phyloP scores from a whole-genome alignment of 495 filamentous ascomycete species.

The Aspergillus sclerotioniger region DNA sequence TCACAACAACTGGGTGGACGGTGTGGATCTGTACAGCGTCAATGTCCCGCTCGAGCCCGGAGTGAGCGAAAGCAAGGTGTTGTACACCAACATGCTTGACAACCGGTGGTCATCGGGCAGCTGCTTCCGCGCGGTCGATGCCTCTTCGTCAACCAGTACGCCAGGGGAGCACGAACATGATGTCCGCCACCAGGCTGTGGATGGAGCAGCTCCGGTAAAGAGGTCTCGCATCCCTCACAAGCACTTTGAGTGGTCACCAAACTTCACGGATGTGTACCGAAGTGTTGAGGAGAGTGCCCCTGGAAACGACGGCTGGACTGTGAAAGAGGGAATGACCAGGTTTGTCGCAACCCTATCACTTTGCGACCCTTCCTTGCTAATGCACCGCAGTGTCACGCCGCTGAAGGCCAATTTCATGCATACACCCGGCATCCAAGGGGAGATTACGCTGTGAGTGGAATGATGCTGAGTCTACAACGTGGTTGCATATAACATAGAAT shows the following conservation, averaged over 20 bases:
- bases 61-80: conserved; percentile 62
- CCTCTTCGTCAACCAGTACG: conserved; percentile 61
- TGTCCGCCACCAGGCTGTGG: conserved; percentile 24
- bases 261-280: conserved; percentile 79
- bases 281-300: conserved; percentile 76
- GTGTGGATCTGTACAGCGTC: conserved; percentile 78
- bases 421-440: conserved; percentile 61
- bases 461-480: conserved; percentile 23
- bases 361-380: conserved; percentile 14
- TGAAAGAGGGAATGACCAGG: conserved; percentile 87
- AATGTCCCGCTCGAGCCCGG: conserved; percentile 80
- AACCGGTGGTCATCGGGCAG: conserved; percentile 83
- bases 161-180: conserved; percentile 55
- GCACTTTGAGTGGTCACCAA: conserved; percentile 92
- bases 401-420: conserved; percentile 92
- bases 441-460: conserved; percentile 87
- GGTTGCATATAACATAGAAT: conserved; percentile 27
- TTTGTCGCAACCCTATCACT: conserved; percentile 38
- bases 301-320: conserved; percentile 93
- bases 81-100: conserved; percentile 81
- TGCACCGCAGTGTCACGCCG: conserved; percentile 69
- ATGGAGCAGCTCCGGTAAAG: conserved; percentile 17
- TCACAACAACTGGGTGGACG: conserved; percentile 66
- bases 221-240: conserved; percentile 60
- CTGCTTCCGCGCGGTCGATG: conserved; percentile 69